Percentiles rank a stretch among this genome's conserved stretches.
Conservation (phyloP, 495 filamentous ascomycete species). For the Staphylotrichum longicolle region DNA sequence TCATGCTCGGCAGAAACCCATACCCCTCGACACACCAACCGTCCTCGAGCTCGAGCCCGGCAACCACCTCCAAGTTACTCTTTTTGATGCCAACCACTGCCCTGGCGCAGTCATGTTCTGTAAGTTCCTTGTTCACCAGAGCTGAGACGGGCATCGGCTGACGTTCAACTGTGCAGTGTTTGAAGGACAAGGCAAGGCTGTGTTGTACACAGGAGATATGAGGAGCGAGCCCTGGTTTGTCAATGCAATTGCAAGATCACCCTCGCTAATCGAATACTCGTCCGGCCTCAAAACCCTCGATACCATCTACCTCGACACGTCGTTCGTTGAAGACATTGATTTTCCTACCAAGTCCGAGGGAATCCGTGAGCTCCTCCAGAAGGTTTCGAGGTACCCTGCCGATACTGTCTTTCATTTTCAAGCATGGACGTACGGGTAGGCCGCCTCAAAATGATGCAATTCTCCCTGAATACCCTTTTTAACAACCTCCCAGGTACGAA, state of each 20-base stretch:
- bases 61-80: conserved; percentile 69
- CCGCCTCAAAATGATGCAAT: background rate
- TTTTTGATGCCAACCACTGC: conserved; percentile 93
- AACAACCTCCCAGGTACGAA: conserved; percentile 53
- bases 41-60: conserved; percentile 69
- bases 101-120: conserved; percentile 87
- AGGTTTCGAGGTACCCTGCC: conserved; percentile 64
- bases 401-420: conserved; percentile 82
- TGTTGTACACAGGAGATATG: conserved; percentile 93
- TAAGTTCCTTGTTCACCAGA: conserved; percentile 18
- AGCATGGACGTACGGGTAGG: conserved; percentile 85
- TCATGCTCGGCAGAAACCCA: conserved; percentile 59
- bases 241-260: conserved; percentile 61
- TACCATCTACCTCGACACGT: conserved; percentile 85
- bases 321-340: conserved; percentile 54
- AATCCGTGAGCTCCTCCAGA: conserved; percentile 67
- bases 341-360: conserved; percentile 67
- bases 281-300: conserved; percentile 64
- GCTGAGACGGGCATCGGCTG: background rate
- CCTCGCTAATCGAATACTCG: conserved; percentile 72
- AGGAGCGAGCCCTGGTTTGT: conserved; percentile 64
- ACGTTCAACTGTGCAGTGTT: conserved; percentile 55
- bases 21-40: conserved; percentile 81
- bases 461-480: background rate
- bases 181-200: conserved; percentile 69